Base-by-base conservation (phyloP, 805 yeast genomes). In the Candida piceae region DNA sequence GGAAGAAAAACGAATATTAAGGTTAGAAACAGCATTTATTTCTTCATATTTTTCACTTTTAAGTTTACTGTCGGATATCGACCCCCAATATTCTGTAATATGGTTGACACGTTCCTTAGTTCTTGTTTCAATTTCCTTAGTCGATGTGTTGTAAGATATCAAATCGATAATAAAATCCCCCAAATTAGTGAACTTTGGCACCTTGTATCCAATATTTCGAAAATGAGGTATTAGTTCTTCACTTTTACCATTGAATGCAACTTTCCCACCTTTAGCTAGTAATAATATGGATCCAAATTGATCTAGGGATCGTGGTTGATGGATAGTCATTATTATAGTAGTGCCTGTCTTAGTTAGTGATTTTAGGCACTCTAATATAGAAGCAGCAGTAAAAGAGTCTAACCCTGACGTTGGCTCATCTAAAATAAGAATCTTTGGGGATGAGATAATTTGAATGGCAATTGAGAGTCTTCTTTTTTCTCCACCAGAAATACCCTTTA, bases 351-450 rank as follows among this genome's bases (percentile, higher is more conserved):
- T 55, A 1, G 84, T 78, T 24, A 81, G 63, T 72, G 67, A 44
- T 76, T 73, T 36, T 87, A 67, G 0, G 85, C 75, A 31, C 69
- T 63, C 10, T 86, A 72, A 24, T 86, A 64, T 38, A 78, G 63
- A 45, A 69, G 73, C 95, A 0, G 95, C 89, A 10, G 87, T 78
- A 42, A 76, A 78, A 5, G 94, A 79, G 57, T 86, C 95, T 22
- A 86, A 61, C 1, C 95, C 95, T 0, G 95, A 85, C 1, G 95
- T 86, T 7, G 95, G 95, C 49, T 86, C 95, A 57, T 86, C 96
- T 29, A 86, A 59, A 49, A 85, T 84, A 41, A 87, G 58, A 2
- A 86, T 63, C 0, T 88, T 75, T 0, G 95, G 95, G 44, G 78
- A 81, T 7, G 84, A 74, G 32, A 86, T 65, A 52, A 86, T 62